Evolutionary conservation across 805 yeast genomes (phyloP), one percentile per base, ranked within the genome.

Genomic region (Hanseniaspora vineae): DNA sequence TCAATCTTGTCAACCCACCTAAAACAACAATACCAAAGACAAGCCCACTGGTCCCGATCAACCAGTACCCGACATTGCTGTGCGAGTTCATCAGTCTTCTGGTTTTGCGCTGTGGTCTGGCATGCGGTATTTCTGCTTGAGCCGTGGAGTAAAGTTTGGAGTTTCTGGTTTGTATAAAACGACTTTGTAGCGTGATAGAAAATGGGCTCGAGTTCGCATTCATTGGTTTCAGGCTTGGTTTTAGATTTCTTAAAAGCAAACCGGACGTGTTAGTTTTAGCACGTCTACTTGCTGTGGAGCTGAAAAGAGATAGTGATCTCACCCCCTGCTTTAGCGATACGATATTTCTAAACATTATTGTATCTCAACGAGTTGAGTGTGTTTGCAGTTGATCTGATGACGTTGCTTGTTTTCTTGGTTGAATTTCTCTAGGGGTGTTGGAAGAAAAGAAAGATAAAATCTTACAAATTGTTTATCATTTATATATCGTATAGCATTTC

Each of bases 21-120:
- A 92, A 71, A n/a, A 92, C 80, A 14, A 92, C 97, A 51, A 92
- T 92, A 35, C 95, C 96, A 64, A 92, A 92, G 1, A 92, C 96
- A 14, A 92, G 68, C 0, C 84, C 82, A 1, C 97, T 84, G 0
- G 94, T 81, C 20, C 92, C 90, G 6, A 89, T 67, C 48, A 95
- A 73, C 86, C 97, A 83, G 60, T 83, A 85, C 0, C 95, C 96
- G 2, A 87, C 90, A 32, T 66, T 59, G 47, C 74, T 78, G 42
- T 78, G 70, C 0, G 82, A 70, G 54, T 70, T 70, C 11, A 69
- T 58, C 50, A 51, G 50, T 44, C 45, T 48, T 42, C 45, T 46
- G 13, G 42, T 35, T 31, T 44, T 44, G 54, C 47, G 56, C 52
- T 56, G 49, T 46, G 51, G 35, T 50, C 47, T 37, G n/a, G 50